Evolutionary conservation across 2,329 filamentous ascomycete genomes (phyloP).

Genomic region (Epichloe coenophiala): DNA sequence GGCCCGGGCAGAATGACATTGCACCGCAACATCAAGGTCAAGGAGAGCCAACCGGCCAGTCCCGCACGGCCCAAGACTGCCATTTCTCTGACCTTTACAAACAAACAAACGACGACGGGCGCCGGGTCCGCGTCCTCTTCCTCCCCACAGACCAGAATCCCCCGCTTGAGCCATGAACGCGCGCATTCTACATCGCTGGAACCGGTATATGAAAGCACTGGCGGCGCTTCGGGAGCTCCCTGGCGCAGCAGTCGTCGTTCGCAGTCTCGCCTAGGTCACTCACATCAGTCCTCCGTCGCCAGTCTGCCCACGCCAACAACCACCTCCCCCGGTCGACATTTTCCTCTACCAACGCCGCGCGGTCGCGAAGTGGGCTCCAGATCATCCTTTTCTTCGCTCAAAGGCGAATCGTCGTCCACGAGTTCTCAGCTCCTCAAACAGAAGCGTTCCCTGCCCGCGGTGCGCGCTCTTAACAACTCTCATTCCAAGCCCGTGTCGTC

Average conservation of each 20-base stretch:
- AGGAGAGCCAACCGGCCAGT: conserved; percentile 54
- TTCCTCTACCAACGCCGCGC: conserved; percentile 45
- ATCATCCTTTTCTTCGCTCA: conserved; percentile 37
- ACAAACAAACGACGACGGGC: conserved; percentile 39
- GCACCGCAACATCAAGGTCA: conserved; percentile 85
- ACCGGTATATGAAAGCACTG: conserved; percentile 82
- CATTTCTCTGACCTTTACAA: conserved; percentile 83
- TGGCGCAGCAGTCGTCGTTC: conserved; percentile 43
- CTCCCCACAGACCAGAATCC: conserved; percentile 54
- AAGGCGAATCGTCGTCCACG: conserved; percentile 50
- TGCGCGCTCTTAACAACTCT: conserved; percentile 38
- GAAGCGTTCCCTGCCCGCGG: conserved; percentile 51
- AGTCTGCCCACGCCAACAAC: conserved; percentile 49
- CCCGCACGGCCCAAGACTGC: conserved; percentile 60
- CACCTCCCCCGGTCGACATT: conserved; percentile 37
- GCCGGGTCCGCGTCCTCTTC: neutral
- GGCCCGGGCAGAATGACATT: conserved; percentile 68
- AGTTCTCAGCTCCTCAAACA: conserved; percentile 50
- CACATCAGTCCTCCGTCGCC: conserved; percentile 53
- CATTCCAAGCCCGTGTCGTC: conserved; percentile 34
- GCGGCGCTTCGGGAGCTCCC: conserved; percentile 55
- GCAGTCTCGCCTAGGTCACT: conserved; percentile 55
- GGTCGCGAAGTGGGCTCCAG: conserved; percentile 46
- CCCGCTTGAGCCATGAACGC: conserved; percentile 61
- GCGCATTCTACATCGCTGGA: conserved; percentile 63